Base-by-base conservation (phyloP, 768 basidiomycete genomes). In the Pleurotus ostreatus region DNA sequence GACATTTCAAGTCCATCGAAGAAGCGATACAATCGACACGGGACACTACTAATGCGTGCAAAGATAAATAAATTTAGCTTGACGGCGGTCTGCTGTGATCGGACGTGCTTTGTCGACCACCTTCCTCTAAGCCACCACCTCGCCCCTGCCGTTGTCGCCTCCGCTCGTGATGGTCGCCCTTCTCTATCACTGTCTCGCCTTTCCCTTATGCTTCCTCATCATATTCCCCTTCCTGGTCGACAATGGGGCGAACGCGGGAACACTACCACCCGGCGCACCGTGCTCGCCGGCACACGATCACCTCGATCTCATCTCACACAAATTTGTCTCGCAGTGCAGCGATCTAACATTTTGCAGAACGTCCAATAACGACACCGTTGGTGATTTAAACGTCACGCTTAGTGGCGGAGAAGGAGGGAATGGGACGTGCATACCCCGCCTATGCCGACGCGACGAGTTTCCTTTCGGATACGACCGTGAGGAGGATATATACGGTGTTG, bases 381-480 rank as follows among this genome's bases (percentile, higher is more conserved):
- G 7, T 9, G 34, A 20, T 16, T n/a, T 5, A 34, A n/a, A n/a
- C 49, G 3, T 3, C 49, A 20, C n/a, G 16, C 30, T 34, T 2
- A 34, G 30, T 9, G 30, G 30, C 30, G 30, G 30, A 9, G 30
- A 34, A 34, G 49, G 8, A 16, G 39, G 15, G 18, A 64, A 72
- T 47, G 75, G 78, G 6, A 77, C 77, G 6, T 89, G 86, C 64
- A 68, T 74, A 20, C 71, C 76, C 5, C 78, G 79, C 45, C 74
- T 72, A 4, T 88, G 86, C 65, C 71, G 85, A 23, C 72, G 77
- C 41, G 86, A 88, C 63, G 78, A 82, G 60, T 87, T 79, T 61
- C 81, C 82, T 1, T 83, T 80, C 57, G 80, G 79, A 40, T 84
- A 73, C 63, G 64, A 58, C 5, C 39, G 63, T 2, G 61, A 62